These are phyloP conservation scores for Neurospora sublineolata DNA, from an alignment of 495 filamentous ascomycete genomes.

Conservation along the genomic window DNA sequence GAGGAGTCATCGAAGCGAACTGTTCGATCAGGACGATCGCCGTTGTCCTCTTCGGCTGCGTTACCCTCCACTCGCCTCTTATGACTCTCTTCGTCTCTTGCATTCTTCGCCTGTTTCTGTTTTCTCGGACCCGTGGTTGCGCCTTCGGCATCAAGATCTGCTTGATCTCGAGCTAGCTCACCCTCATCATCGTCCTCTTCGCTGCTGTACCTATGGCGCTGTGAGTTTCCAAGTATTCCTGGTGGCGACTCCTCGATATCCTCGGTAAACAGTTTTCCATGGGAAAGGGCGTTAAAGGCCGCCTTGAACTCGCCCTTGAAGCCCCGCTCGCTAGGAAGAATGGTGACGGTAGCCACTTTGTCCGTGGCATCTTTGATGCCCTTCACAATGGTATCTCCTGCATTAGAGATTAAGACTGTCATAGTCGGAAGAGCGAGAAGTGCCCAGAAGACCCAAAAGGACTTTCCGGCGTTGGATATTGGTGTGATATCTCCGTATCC, in stretches of 20 bases:
- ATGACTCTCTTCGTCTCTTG: slow-evolving; percentile 11
- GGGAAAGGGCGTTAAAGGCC: slow-evolving; percentile 24
- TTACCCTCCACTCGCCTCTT: slow-evolving; percentile 2
- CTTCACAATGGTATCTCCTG: slow-evolving; percentile 68
- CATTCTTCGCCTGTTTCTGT: slow-evolving; percentile 3
- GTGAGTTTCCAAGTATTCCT: slow-evolving; percentile 32
- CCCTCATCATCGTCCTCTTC: slow-evolving; percentile 12
- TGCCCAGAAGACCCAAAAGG: slow-evolving; percentile 87
- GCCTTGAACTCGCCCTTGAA: slow-evolving; percentile 31
- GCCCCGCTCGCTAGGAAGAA: slow-evolving; percentile 57
- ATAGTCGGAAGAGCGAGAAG: slow-evolving; percentile 71
- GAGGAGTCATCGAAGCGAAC: neutral
- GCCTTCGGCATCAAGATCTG: slow-evolving; percentile 10
- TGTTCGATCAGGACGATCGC: neutral
- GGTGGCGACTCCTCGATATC: slow-evolving; percentile 22
- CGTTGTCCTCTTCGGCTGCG: slow-evolving; percentile 4
- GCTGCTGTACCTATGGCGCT: slow-evolving; percentile 8
- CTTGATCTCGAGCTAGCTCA: slow-evolving; percentile 6
- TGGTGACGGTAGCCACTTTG: slow-evolving; percentile 59
- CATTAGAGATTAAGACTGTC: slow-evolving; percentile 76
- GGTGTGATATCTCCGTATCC: slow-evolving; percentile 74
- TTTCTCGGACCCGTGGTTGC: slow-evolving; percentile 2
- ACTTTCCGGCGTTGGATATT: slow-evolving; percentile 56
- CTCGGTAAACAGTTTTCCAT: slow-evolving; percentile 23
- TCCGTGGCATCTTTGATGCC: slow-evolving; percentile 56